Base-by-base conservation (phyloP, 2,329 filamentous ascomycete genomes). In the Huntiella omanensis region DNA sequence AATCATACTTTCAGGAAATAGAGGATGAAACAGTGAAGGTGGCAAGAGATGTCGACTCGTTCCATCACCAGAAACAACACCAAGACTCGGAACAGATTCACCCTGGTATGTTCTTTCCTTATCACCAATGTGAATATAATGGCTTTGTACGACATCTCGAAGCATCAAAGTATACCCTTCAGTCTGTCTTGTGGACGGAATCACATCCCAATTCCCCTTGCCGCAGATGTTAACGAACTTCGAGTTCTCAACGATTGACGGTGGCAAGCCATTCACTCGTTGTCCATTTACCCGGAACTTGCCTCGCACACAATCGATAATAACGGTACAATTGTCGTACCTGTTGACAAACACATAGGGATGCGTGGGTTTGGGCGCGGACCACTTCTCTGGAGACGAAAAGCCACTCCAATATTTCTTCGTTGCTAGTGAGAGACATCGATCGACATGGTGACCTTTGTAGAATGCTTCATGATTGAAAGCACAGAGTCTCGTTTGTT, bases 201-300 rank as follows among this genome's bases (percentile, higher is more conserved):
- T 58, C 1, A 71, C 64, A 6, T 71, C 64, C 2, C 73, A 41
- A 0, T 57, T 40, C 0, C 56, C 54, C 3, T 53, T 46, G 1
- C 64, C 63, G 54, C 77, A 74, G 0, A 76, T 53, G 0, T 53
- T 52, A 0, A 8, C 6, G 50, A 70, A 76, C 0, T 56, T 56
- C 0, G 52, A 5, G 44, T 71, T 59, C 0, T 11, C 5, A 33
- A 65, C 58, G 41, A 71, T 76, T 0, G 62, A 50, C 0, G 7
- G 2, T 0, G 72, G 72, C 0, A 76, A 58, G 2, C 66, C 61
- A 3, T 62, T 55, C 0, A 75, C 52, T 0, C 69, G 71, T 1
- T 58, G 36, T 0, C 72, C 71, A 47, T 75, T 62, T 0, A 77
- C 62, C 0, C 75, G 59, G 0, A 79, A 56, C 17, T 67, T 59